A percentile compares a stretch with the other conserved stretches of the same genome.
Conservation (phyloP, 257 asterid species). For the Eustoma russellianum region DNA sequence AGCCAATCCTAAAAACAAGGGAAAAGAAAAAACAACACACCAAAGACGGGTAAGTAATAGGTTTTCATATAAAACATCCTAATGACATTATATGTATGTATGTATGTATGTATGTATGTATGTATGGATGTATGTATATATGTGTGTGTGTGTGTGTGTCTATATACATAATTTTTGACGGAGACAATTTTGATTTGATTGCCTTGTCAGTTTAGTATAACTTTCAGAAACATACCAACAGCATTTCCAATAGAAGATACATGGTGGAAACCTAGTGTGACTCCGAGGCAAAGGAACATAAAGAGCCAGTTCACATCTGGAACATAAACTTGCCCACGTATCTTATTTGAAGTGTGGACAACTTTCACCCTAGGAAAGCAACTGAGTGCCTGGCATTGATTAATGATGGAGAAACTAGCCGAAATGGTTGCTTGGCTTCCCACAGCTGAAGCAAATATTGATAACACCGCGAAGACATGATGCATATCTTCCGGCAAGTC, state of each 20-base stretch:
- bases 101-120: no score
- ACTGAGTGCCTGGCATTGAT: conserved; percentile 80
- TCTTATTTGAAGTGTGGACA: conserved; percentile 70
- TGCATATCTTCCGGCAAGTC: conserved; percentile 48
- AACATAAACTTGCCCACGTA: conserved; percentile 76
- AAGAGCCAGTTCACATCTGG: conserved; percentile 89
- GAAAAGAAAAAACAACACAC: no score
- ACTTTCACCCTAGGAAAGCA: conserved; percentile 93
- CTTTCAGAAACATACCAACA: conserved; percentile 35
- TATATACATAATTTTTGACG: no score
- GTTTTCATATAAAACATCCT: no score
- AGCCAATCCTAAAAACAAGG: conserved; percentile 52
- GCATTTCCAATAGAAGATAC: conserved; percentile 66
- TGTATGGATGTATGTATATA: no score
- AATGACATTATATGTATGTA: no score
- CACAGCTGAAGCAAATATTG: conserved; percentile 85
- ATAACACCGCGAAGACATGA: conserved; percentile 63
- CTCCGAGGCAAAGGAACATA: conserved; percentile 63
- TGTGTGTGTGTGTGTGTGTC: no score
- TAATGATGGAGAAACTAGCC: conserved; percentile 87
- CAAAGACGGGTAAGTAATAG: no score
- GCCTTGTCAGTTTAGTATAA: no score
- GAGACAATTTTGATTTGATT: no score
- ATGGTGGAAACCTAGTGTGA: conserved; percentile 63
- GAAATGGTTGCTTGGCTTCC: conserved; percentile 98